phyloP scores from a whole-genome alignment of 2,329 filamentous ascomycete genomes.

The Lecanicillium sp. region DNA sequence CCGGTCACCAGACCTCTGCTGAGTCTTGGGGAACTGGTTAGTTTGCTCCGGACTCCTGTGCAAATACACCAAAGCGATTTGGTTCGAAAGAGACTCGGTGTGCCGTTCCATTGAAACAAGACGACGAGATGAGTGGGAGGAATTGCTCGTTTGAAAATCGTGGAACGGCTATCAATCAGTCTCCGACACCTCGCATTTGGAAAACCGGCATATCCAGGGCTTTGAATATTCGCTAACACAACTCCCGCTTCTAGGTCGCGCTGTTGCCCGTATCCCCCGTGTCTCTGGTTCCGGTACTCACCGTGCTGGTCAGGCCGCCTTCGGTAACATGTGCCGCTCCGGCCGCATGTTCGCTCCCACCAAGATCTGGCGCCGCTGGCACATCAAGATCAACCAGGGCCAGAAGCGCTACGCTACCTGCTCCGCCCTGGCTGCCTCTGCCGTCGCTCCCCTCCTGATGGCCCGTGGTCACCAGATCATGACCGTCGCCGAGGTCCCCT shows the following conservation, averaged over 20 bases:
- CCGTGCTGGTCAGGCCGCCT: slow-evolving; percentile 98
- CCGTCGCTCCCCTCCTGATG: slow-evolving; percentile 87
- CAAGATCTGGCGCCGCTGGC: slow-evolving; percentile 99
- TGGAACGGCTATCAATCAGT: not conserved
- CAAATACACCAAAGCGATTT: too few species aligned
- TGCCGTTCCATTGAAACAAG: too few species aligned
- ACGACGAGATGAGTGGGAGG: too few species aligned
- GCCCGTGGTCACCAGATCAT: slow-evolving; percentile 96
- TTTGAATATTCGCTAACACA: slow-evolving; percentile 1
- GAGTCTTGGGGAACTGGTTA: slow-evolving; percentile 99
- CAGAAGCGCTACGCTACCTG: slow-evolving; percentile 99
- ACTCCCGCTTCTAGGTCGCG: slow-evolving; percentile 60
- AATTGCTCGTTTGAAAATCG: too few species aligned
- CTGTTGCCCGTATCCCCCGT: slow-evolving; percentile 99
- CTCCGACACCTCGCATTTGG: not conserved
- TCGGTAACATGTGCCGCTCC: slow-evolving; percentile 99
- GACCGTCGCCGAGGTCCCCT: slow-evolving; percentile 88
- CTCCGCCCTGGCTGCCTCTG: slow-evolving; percentile 94
- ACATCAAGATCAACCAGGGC: slow-evolving; percentile 98
- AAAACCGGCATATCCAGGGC: not conserved
- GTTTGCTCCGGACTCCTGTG: slow-evolving; percentile 36
- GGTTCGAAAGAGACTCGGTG: too few species aligned
- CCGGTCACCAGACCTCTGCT: slow-evolving; percentile 98
- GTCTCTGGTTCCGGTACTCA: slow-evolving; percentile 99
- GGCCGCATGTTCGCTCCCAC: slow-evolving; percentile 99